Evolutionary conservation across 768 basidiomycete species (phyloP), one percentile per base, ranked within the genome.

Genomic region (Suillus placidus): DNA sequence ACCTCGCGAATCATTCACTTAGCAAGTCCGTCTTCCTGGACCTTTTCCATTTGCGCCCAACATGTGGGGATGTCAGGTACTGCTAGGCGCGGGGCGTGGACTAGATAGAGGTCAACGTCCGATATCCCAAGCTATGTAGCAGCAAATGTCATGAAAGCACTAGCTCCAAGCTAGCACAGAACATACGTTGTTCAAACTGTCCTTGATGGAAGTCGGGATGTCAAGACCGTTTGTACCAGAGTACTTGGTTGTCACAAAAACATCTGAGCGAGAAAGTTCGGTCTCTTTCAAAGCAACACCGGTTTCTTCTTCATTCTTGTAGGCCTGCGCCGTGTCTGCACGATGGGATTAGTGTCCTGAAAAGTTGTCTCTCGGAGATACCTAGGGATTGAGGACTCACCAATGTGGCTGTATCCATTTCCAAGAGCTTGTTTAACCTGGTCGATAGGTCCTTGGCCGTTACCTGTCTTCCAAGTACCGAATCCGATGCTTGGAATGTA

Each of bases 231-330:
- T 71, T 61, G 75, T 54, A 2, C 85, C 85, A 8, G 87, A 86
- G 69, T 82, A 89, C 69, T 90, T 89, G 40, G 88, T 90, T 1
- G 88, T 90, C 68, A 92, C 82, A 73, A 81, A 90, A 30, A 90
- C 68, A 1, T 88, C 85, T 16, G 79, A 64, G 23, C 88, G 82
- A 47, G 80, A 69, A 12, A 88, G 80, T 1, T 86, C 87, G 66
- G 84, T 88, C 67, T 89, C 84, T 23, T 78, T 79, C 73, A 70
- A 9, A 72, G 71, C 69, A 43, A 43, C 34, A 14, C 73, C 65
- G 2, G 82, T 84, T 69, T 90, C 87, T 4, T 70, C 71, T 75
- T 89, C 88, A 63, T 89, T 90, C 20, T 79, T 67, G 73, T 89
- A 90, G 2, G 73, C 23, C 70, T 90, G 87, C 1, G 87, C 88